phyloP scores from a whole-genome alignment of 805 yeast genomes.

The Scheffersomyces coipomensis region DNA sequence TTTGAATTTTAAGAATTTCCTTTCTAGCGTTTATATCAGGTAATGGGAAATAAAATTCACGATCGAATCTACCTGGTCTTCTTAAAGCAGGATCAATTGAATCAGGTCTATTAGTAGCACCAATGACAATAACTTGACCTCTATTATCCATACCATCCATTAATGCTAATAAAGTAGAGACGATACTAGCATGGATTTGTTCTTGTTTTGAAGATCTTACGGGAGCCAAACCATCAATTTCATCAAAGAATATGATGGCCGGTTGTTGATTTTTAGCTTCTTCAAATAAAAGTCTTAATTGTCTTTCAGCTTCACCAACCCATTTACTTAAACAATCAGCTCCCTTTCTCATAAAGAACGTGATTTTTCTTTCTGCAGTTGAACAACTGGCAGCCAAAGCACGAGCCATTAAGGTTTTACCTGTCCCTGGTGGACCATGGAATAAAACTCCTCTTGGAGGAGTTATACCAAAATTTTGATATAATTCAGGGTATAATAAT shows the following conservation, averaged over 20 bases:
- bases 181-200: constrained; percentile 97
- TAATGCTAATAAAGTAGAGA: constrained; percentile 87
- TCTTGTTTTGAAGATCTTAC: constrained; percentile 97
- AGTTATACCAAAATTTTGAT: constrained; percentile 83
- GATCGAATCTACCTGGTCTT: constrained; percentile 95
- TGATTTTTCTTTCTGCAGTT: constrained; percentile 77
- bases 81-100: constrained; percentile 97
- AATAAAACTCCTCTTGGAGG: constrained; percentile 97
- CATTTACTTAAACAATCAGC: constrained; percentile 96
- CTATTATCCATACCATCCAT: constrained; percentile 99
- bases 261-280: constrained; percentile 97
- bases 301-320: constrained; percentile 99
- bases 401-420: constrained; percentile 96
- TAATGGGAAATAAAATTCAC: constrained; percentile 94
- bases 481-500: constrained; percentile 87
- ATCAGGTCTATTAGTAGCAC: constrained; percentile 97
- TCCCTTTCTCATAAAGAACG: constrained; percentile 97
- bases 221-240: constrained; percentile 97
- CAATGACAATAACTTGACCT: constrained; percentile 97
- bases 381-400: constrained; percentile 96
- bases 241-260: constrained; percentile 93
- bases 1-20: constrained; percentile 80
- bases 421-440: constrained; percentile 99
- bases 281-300: constrained; percentile 83
- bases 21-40: constrained; percentile 81